Conservation (phyloP, 768 basidiomycete species). For the Sutorius australiensis region DNA sequence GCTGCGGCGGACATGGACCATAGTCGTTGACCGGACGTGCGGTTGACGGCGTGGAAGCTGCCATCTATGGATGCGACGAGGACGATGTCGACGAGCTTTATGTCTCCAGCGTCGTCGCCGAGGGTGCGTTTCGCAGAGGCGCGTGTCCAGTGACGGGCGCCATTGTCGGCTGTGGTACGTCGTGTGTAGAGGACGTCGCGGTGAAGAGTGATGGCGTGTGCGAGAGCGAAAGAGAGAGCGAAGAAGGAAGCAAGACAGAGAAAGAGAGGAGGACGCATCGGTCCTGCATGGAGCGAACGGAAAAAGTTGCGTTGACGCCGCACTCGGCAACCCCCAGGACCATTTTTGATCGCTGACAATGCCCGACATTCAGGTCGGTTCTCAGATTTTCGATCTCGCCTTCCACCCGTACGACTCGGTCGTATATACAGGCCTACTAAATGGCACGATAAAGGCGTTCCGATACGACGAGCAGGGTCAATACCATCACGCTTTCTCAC, state of each 20-base stretch:
- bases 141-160: conserved; percentile 20
- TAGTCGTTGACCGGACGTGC: conserved; percentile 73
- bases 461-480: conserved; percentile 70
- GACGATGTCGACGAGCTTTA: conserved; percentile 75
- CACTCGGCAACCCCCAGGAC: conserved; percentile 3
- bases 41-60: conserved; percentile 88
- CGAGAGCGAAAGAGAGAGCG: conserved; percentile 29
- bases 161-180: conserved; percentile 14
- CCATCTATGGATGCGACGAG: conserved; percentile 93
- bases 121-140: conserved; percentile 6
- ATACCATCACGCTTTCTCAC: conserved; percentile 51
- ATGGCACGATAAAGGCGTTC: conserved; percentile 81
- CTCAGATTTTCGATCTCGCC: conserved; percentile 84
- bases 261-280: conserved; percentile 33
- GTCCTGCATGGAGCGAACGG: conserved; percentile 26
- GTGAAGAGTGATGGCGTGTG: conserved; percentile 31
- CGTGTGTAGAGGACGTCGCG: conserved; percentile 27
- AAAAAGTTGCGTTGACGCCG: neutral
- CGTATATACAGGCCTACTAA: conserved; percentile 77
- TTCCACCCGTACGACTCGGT: conserved; percentile 75
- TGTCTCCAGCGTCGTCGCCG: conserved; percentile 35
- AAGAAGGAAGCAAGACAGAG: conserved; percentile 24
- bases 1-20: conserved; percentile 84
- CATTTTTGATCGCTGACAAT: conserved; percentile 23
- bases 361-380: conserved; percentile 65